Evolutionary conservation across 2,329 filamentous ascomycete genomes (phyloP), one percentile per base, ranked within the genome.

Genomic region (Dothideomycetidae sp.): DNA sequence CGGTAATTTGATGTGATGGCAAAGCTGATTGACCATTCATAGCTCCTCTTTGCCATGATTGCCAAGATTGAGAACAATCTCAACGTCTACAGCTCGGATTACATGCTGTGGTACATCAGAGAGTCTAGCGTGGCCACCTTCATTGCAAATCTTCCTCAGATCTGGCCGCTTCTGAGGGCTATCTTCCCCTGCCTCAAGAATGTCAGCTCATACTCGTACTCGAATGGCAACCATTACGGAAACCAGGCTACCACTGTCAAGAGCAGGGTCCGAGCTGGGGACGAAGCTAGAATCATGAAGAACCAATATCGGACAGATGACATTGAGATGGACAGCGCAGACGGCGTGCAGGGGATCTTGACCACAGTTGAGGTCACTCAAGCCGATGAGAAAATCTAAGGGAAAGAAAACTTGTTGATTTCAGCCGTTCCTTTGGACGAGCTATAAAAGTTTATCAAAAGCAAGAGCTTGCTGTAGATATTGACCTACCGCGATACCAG

Each of bases 21-120:
- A n/a, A n/a, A n/a, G n/a, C n/a, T n/a, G n/a, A n/a, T n/a, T n/a
- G n/a, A n/a, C n/a, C n/a, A n/a, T n/a, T n/a, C 21, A 7, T n/a
- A 55, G 47, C 60, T 62, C 40, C 48, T 59, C 13, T 57, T 59
- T 9, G 57, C 58, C 3, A 53, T 60, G 10, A 58, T 75, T 3
- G 70, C 62, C 10, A 67, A 68, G 44, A 50, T 63, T 32, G 66
- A 62, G 16, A 50, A 61, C 12, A 64, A 64, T 47, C 51, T 64
- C 5, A 35, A 40, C 2, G 44, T 45, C 28, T 47, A 48, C 19
- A 43, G 64, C 57, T 50, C 64, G 12, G 73, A 69, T 68, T 71
- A 71, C 43, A 58, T 59, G 57, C 48, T 64, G n/a, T 71, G 68
- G 68, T 70, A 71, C 49, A 58, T 63, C n/a, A 60, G 68, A 38